Evolutionary conservation across 225 moss, liverwort and hornwort genomes (phyloP).

Genomic region (Takakia lepidozioides): DNA sequence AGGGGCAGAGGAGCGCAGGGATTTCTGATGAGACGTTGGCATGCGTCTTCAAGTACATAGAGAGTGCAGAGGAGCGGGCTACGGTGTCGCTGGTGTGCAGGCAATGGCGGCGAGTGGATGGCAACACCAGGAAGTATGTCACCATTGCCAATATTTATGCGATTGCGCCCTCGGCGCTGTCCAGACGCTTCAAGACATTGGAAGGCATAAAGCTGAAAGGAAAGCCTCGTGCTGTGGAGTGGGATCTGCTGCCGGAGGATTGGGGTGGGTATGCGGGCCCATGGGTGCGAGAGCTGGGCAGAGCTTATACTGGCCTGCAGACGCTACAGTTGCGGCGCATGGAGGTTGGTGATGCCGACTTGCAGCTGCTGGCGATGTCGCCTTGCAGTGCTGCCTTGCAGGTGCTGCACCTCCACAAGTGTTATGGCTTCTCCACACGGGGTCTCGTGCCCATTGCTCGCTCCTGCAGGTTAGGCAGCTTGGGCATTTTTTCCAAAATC

Average conservation of each 20-base stretch:
- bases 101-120: constrained; percentile 45
- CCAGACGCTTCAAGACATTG: constrained; percentile 17
- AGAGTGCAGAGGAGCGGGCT: constrained; percentile 23
- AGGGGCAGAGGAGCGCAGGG: no score
- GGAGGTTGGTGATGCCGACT: no score
- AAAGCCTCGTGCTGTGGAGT: constrained; percentile 1
- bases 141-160: constrained; percentile 34
- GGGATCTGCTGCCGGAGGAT: neutral
- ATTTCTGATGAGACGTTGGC: constrained; percentile 28
- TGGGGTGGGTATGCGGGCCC: neutral
- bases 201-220: neutral
- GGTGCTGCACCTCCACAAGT: constrained; percentile 1
- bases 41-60: constrained; percentile 24
- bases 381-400: neutral
- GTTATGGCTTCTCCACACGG: neutral
- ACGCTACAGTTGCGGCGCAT: neutral
- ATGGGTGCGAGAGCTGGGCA: neutral
- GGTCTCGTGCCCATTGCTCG: neutral
- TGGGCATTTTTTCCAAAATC: no score
- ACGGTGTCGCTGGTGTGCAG: constrained; percentile 34
- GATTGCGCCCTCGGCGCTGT: constrained; percentile 16
- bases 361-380: neutral
- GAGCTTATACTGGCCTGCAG: neutral
- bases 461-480: neutral
- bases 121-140: constrained; percentile 35